A percentile compares a stretch with the other conserved stretches of the same genome.
Evolutionary conservation across 768 basidiomycete genomes (phyloP).

Genomic region (Rhizopogon sp.): DNA sequence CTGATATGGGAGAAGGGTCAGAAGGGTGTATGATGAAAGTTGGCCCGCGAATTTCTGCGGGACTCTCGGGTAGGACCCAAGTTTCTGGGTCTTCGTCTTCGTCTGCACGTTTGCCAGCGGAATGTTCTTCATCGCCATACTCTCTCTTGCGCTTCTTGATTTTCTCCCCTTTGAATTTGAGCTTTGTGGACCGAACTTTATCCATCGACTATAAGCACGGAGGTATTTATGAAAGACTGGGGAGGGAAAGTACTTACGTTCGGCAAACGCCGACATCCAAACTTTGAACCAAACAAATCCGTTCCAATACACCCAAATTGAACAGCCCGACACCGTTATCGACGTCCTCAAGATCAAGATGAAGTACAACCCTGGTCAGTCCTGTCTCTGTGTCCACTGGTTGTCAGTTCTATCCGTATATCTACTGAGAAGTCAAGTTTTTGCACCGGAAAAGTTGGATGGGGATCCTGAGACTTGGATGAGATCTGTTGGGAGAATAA

Average conservation of each 20-base stretch:
- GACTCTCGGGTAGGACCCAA: slow-evolving; percentile 73
- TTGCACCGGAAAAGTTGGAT: slow-evolving; percentile 50
- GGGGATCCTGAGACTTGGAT: slow-evolving; percentile 37
- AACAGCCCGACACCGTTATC: slow-evolving; percentile 41
- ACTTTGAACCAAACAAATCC: slow-evolving; percentile 34
- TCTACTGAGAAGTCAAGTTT: slow-evolving; percentile 22
- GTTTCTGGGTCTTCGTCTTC: slow-evolving; percentile 67
- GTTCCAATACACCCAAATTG: slow-evolving; percentile 13
- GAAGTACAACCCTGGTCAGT: slow-evolving; percentile 84
- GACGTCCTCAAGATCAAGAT: slow-evolving; percentile 65
- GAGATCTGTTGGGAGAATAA: slow-evolving; percentile 20
- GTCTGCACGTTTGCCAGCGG: slow-evolving; percentile 40
- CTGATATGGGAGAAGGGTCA: slow-evolving; percentile 68
- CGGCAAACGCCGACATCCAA: slow-evolving; percentile 22
- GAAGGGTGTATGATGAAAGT: slow-evolving; percentile 83
- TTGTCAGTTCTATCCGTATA: slow-evolving; percentile 13
- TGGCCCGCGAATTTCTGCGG: slow-evolving; percentile 79
- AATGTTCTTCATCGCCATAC: slow-evolving; percentile 32
- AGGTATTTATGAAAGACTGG: too few species aligned
- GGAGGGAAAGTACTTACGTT: background rate
- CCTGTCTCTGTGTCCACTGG: slow-evolving; percentile 14
- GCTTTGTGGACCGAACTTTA: slow-evolving; percentile 65
- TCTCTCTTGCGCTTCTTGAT: slow-evolving; percentile 71
- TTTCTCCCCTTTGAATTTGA: slow-evolving; percentile 90
- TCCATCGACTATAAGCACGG: slow-evolving; percentile 22